phyloP scores from a whole-genome alignment of 495 filamentous ascomycete species.

The Podospora fimiseda region DNA sequence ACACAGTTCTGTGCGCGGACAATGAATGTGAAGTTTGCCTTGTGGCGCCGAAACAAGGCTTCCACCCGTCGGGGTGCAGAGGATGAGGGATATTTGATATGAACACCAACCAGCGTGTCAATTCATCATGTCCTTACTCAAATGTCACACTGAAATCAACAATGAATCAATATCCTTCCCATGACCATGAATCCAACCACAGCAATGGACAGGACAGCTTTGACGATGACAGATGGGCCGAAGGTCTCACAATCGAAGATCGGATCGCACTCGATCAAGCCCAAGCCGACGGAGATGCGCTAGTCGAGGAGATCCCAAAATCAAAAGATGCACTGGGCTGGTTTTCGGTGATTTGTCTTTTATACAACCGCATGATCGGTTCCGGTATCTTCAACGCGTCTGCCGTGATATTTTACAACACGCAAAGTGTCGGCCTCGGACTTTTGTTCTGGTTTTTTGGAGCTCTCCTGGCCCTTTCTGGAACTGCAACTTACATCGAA shows the following conservation, averaged over 20 bases:
- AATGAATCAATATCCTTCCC: too few relatives aligned
- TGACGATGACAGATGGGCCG: constrained; percentile 4
- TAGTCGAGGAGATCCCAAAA: constrained; percentile 17
- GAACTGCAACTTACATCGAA: constrained; percentile 15
- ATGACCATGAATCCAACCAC: too few relatives aligned
- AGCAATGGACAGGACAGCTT: not conserved
- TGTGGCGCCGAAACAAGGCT: too few relatives aligned
- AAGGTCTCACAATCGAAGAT: constrained; percentile 11
- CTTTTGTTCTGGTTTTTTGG: constrained; percentile 16
- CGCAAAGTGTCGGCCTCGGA: constrained; percentile 15
- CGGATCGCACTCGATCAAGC: constrained; percentile 13
- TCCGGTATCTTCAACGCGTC: constrained; percentile 19
- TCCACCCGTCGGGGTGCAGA: too few relatives aligned
- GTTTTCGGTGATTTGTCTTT: constrained; percentile 14
- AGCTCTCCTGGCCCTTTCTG: constrained; percentile 9
- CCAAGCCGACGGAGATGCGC: constrained; percentile 3
- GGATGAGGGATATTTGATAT: too few relatives aligned
- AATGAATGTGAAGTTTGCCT: too few relatives aligned
- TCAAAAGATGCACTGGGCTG: constrained; percentile 12
- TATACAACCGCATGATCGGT: constrained; percentile 18
- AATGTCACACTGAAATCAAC: too few relatives aligned
- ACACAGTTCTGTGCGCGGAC: too few relatives aligned
- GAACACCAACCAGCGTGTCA: too few relatives aligned
- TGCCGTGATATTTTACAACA: constrained; percentile 16
- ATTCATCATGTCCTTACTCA: too few relatives aligned